Base-by-base conservation (phyloP, 2,329 filamentous ascomycete genomes). In the Metarhizium brunneum region DNA sequence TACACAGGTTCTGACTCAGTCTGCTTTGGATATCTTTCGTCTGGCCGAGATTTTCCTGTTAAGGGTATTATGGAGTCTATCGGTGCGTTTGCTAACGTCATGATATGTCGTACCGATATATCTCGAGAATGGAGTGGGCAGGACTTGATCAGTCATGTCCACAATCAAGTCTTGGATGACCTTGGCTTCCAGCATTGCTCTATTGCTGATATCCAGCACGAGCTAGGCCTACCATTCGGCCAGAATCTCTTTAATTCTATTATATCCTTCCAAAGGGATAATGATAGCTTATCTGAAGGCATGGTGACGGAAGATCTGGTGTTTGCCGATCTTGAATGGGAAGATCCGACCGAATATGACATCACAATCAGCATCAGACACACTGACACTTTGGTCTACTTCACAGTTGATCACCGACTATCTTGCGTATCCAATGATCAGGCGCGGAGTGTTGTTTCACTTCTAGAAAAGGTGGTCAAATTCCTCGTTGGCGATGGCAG, bases 121-220 rank as follows among this genome's bases (percentile, higher is more conserved):
- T 13, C 56, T 32, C 14, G 30, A 40, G 48, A 43, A 32, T 63
- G 2, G 54, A 16, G 7, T 14, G 25, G 35, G 16, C 10, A 49
- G 20, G 5, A 48, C 32, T 52, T 52, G 42, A 18, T 45, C 11
- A 29, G 20, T 29, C 13, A 42, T 14, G 40, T 78, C 0, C 77
- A 80, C 43, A 65, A 66, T 13, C 72, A 79, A 55, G 75, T 76
- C 14, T 69, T 76, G 18, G 65, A 69, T 42, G 73, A 73, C 40
- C 68, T 81, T 55, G 66, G 71, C 1, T 72, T 80, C 58, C 78
- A 81, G 56, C 73, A 69, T 56, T 77, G 75, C 59, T 79, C 78
- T 1, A 65, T 78, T 18, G 74, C 75, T 3, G 71, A 73, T 52
- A 73, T 78, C 11, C 75, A 77, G 54, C 67, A 67, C 35, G 64